Conservation (phyloP, 2,329 filamentous ascomycete genomes). For the Neonectria ditissima region DNA sequence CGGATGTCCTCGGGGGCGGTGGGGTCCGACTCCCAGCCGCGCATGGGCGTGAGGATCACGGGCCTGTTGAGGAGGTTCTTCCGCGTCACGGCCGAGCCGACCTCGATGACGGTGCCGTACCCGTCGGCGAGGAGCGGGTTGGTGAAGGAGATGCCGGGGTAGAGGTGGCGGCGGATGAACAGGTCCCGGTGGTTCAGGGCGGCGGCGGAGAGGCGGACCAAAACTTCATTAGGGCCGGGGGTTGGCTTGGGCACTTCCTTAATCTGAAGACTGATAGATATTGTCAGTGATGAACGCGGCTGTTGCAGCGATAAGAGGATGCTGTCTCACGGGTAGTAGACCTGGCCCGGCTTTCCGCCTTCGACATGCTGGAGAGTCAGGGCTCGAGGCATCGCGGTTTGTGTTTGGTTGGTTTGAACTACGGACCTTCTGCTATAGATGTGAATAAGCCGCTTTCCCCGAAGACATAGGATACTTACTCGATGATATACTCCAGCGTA, state of each 20-base stretch:
- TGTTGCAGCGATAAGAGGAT: conserved; percentile 2
- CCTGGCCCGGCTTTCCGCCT: conserved; percentile 83
- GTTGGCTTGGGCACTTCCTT: conserved; percentile 72
- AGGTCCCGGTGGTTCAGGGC: conserved; percentile 96
- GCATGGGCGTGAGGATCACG: conserved; percentile 82
- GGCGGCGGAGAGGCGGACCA: conserved; percentile 81
- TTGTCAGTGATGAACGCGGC: conserved; percentile 21
- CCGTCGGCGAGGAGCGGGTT: conserved; percentile 87
- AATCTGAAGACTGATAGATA: conserved; percentile 63
- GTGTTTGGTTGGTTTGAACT: not conserved
- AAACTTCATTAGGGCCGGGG: conserved; percentile 74
- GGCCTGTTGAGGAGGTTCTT: conserved; percentile 67
- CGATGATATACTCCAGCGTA: conserved; percentile 4
- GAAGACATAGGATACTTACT: not conserved
- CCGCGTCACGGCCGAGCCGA: conserved; percentile 62
- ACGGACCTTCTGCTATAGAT: not conserved
- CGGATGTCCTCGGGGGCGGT: conserved; percentile 77
- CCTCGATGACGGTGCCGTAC: conserved; percentile 76
- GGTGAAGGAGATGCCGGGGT: conserved; percentile 85
- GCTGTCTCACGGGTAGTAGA: conserved; percentile 79
- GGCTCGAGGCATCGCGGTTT: conserved; percentile 61
- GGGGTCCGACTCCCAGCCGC: conserved; percentile 79
- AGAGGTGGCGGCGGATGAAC: conserved; percentile 92
- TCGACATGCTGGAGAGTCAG: conserved; percentile 77
- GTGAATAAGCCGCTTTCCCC: not conserved